phyloP scores from a whole-genome alignment of 2,329 filamentous ascomycete genomes.

The Talaromyces sp. region DNA sequence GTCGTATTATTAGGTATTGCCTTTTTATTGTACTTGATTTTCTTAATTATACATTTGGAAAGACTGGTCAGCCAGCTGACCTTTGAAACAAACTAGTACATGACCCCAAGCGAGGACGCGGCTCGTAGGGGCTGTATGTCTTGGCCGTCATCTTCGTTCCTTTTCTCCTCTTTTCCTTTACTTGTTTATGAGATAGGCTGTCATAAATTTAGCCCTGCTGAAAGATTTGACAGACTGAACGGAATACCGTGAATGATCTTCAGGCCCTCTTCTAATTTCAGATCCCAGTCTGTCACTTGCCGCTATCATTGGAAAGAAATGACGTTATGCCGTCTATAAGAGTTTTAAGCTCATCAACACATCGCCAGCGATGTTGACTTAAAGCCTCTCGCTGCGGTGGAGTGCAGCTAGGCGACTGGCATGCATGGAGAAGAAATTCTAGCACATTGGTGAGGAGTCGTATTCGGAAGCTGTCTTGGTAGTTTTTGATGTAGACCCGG shows the following conservation, averaged over 20 bases:
- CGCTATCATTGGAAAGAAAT: neutral
- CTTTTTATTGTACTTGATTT: neutral
- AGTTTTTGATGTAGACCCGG: neutral
- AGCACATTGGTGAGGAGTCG: neutral
- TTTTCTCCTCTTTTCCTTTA: neutral
- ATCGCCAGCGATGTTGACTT: neutral
- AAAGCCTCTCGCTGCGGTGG: neutral
- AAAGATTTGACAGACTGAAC: neutral
- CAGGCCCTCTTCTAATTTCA: neutral
- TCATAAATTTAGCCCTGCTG: neutral
- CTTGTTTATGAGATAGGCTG: neutral
- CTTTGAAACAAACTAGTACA: neutral
- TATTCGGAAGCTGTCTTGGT: neutral
- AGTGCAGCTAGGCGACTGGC: neutral
- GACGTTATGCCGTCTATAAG: neutral
- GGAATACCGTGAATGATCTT: neutral
- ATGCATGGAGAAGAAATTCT: neutral
- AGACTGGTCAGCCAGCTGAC: neutral
- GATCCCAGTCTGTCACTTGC: neutral
- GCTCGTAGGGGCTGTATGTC: neutral
- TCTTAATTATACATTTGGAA: neutral
- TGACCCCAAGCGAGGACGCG: neutral
- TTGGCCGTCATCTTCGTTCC: neutral
- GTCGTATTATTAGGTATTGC: neutral
- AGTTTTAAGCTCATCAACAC: neutral